Evolutionary conservation across 1,139 yeast genomes (phyloP).

Genomic region (Candida neerlandica): DNA sequence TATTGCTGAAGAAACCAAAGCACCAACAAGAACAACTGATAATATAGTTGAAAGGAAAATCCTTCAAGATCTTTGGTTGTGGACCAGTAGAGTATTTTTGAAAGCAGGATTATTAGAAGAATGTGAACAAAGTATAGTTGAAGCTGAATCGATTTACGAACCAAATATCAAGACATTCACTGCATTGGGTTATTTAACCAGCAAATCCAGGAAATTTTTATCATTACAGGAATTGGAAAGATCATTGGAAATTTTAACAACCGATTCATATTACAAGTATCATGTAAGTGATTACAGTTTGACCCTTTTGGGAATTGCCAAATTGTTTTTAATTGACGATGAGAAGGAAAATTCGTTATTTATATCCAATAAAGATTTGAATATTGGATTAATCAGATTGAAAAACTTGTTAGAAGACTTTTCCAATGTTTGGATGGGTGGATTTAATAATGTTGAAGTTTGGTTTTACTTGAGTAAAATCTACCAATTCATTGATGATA

Average conservation of each 20-base stretch:
- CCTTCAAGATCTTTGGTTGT: constrained; percentile 71
- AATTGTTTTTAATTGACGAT: constrained; percentile 52
- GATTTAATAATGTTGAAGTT: constrained; percentile 63
- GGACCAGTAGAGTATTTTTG: constrained; percentile 68
- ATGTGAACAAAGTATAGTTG: constrained; percentile 72
- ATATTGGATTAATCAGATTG: constrained; percentile 67
- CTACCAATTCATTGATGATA: constrained; percentile 65
- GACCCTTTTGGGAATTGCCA: constrained; percentile 69
- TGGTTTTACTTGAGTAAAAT: constrained; percentile 73
- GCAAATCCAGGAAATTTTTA: constrained; percentile 39
- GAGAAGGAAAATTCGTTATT: constrained; percentile 36
- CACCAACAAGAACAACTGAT: constrained; percentile 5
- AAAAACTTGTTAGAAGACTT: constrained; percentile 61
- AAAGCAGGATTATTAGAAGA: constrained; percentile 59
- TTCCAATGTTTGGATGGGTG: constrained; percentile 50
- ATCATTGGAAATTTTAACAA: constrained; percentile 52
- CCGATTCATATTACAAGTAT: constrained; percentile 20
- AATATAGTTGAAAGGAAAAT: constrained; percentile 32
- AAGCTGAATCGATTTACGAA: constrained; percentile 59
- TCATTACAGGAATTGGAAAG: constrained; percentile 71
- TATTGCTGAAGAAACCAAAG: not conserved
- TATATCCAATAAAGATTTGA: constrained; percentile 52
- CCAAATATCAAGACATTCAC: constrained; percentile 58
- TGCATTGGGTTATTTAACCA: constrained; percentile 55
- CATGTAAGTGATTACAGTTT: constrained; percentile 44